Base-by-base conservation (phyloP, 176 grass and related monocot species). In the Carex parvula region DNA sequence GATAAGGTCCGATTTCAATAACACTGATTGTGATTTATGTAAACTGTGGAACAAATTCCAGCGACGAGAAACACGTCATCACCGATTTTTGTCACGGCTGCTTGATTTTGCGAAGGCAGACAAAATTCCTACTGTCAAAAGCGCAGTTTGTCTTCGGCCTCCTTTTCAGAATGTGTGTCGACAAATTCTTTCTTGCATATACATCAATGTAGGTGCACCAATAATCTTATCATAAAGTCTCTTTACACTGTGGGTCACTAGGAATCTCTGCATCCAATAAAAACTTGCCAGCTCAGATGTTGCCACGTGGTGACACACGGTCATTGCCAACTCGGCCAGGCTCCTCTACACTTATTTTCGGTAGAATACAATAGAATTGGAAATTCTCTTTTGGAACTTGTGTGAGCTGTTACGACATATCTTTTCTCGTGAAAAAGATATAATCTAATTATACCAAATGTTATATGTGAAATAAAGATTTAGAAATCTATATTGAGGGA, bases 211-310 rank as follows among this genome's bases (percentile, higher is more conserved):
- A 39, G 3, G 37, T 39, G 71, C 16, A 76, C 33, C 30, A 7
- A 8, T 54, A 42, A 54, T 18, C 71, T 76, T 46, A 54, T 76
- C 71, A 18, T 76, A 24, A 22, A 21, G 17, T 22, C 71, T 10
- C 4, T 44, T 44, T 1, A 44, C 42, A 44, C 42, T 9, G 42
- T 44, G 9, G 42, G 42, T 8, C 42, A 44, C 42, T 12, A 54
- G n/a, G 39, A 76, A 76, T 76, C 71, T 48, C 15, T 46, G 7
- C 14, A 42, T 18, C 71, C 71, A 76, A 76, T 76, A 41, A 54
- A 21, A 76, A 76, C 39, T 5, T 12, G 71, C 71, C 32, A 76
- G 0, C 41, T 50, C 41, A 54, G 37, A 48, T 11, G 17, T 76
- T 54, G 5, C 71, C 71, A 76, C 37, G 41, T 1, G 71, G 71